Conservation (phyloP, 768 basidiomycete genomes). For the Pisolithus albus region DNA sequence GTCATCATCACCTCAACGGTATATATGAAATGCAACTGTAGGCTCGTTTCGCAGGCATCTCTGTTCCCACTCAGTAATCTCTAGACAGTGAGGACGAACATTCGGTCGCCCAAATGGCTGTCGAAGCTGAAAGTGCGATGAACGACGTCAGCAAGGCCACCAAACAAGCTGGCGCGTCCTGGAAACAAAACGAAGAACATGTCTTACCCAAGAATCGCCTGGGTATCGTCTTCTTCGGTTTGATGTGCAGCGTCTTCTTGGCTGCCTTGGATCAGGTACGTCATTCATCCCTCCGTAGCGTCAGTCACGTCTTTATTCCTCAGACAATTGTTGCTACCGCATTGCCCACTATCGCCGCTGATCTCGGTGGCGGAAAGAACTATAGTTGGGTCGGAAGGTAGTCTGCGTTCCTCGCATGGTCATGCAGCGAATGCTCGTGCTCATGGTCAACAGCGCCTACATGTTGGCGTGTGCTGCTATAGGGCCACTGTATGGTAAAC, state of each 20-base stretch:
- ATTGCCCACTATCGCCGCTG: constrained; percentile 59
- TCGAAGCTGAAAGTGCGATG: too few species aligned
- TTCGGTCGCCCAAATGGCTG: too few species aligned
- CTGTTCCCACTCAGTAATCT: too few species aligned
- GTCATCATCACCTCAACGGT: too few species aligned
- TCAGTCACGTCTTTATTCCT: neutral
- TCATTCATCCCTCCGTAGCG: neutral
- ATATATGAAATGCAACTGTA: too few species aligned
- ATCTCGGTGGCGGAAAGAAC: constrained; percentile 53
- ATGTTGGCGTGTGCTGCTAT: constrained; percentile 61
- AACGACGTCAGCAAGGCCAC: too few species aligned
- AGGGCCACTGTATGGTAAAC: constrained; percentile 71
- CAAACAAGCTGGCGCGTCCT: constrained; percentile 21
- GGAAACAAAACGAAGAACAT: constrained; percentile 36
- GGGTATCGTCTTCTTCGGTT: constrained; percentile 36
- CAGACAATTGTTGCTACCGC: constrained; percentile 69
- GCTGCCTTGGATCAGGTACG: constrained; percentile 57
- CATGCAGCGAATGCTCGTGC: neutral
- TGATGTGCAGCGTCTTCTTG: constrained; percentile 32
- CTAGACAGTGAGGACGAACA: too few species aligned
- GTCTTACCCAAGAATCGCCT: constrained; percentile 38
- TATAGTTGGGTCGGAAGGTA: constrained; percentile 76
- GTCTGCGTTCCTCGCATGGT: constrained; percentile 7
- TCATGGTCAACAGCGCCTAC: constrained; percentile 48
- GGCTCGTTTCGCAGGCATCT: too few species aligned